Base-by-base conservation (phyloP, 345 rosid genomes). In the Eucalyptus erythrocorys region DNA sequence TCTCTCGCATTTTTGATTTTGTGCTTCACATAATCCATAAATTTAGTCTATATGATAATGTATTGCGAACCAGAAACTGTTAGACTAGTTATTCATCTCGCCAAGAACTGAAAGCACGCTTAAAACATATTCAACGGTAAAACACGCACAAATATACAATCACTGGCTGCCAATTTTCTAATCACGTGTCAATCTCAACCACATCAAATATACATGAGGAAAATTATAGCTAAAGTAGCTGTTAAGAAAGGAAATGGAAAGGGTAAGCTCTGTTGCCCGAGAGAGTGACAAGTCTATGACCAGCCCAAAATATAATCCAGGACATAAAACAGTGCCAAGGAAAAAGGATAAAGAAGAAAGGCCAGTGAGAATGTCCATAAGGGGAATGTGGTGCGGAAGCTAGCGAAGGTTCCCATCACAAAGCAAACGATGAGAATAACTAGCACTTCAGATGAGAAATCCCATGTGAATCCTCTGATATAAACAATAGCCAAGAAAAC, bases 381-480 rank as follows among this genome's bases (percentile, higher is more conserved):
- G 26, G 99, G 99, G 91, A 96, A 98, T 5, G 94, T 95, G 51
- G 98, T 95, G 24, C 98, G 95, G 95, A 96, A 95, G 89, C 99
- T 97, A 27, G 94, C 98, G 45, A 96, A 96, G 86, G 86, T 89
- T 4, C 97, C 95, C 99, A 96, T 97, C 91, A 97, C 94, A 1
- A 96, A 10, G 92, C 99, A 96, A 19, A 96, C 97, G 4, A 97
- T 95, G 68, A 96, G 93, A 87, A 97, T 96, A 48, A 96, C 95
- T 80, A 97, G 91, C 91, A 97, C 99, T 93, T 97, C 99, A 6
- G 99, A 90, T 55, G 99, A 97, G 91, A 97, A 97, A 94, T 97
- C 97, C 99, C 99, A 97, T 45, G 96, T 94, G 87, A 97, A 90
- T 79, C 95, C 99, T 91, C 99, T 89, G 10, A 88, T 11, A 79